Evolutionary conservation across 805 yeast species (phyloP).

Genomic region (Candida germanica): DNA sequence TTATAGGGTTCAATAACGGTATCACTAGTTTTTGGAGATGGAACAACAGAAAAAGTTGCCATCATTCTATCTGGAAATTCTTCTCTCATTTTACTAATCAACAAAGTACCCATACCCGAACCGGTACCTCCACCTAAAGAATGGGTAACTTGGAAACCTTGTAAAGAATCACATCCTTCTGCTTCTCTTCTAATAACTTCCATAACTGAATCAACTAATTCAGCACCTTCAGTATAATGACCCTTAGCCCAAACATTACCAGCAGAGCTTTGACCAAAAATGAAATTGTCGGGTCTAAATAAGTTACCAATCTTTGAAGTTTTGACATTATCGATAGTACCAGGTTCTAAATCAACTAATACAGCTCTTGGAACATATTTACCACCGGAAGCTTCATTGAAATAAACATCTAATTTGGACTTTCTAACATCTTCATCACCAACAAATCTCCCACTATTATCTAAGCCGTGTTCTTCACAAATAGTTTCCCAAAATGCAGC

Average conservation of each 20-base stretch:
- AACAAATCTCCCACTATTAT: conserved; percentile 68
- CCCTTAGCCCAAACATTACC: conserved; percentile 98
- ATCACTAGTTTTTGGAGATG: conserved; percentile 87
- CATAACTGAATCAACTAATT: conserved; percentile 83
- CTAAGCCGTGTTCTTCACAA: conserved; percentile 85
- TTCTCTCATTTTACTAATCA: conserved; percentile 82
- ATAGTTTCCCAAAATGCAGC: conserved; percentile 93
- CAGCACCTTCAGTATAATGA: conserved; percentile 95
- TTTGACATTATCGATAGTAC: conserved; percentile 83
- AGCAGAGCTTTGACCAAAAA: conserved; percentile 88
- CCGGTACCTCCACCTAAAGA: conserved; percentile 83
- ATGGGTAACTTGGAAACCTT: conserved; percentile 83
- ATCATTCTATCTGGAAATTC: conserved; percentile 95
- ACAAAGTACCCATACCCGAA: conserved; percentile 91
- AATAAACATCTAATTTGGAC: conserved; percentile 73
- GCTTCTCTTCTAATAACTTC: conserved; percentile 93
- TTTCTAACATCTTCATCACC: conserved; percentile 44
- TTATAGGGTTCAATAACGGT: conserved; percentile 95
- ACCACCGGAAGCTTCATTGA: conserved; percentile 80
- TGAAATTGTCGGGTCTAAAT: conserved; percentile 89
- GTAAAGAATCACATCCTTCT: conserved; percentile 87
- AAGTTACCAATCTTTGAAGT: conserved; percentile 78
- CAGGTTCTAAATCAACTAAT: conserved; percentile 90
- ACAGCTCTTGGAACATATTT: conserved; percentile 94
- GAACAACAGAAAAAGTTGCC: conserved; percentile 92